Conservation (phyloP, 2,329 filamentous ascomycete genomes). For the Aspergillus novoparasiticus region DNA sequence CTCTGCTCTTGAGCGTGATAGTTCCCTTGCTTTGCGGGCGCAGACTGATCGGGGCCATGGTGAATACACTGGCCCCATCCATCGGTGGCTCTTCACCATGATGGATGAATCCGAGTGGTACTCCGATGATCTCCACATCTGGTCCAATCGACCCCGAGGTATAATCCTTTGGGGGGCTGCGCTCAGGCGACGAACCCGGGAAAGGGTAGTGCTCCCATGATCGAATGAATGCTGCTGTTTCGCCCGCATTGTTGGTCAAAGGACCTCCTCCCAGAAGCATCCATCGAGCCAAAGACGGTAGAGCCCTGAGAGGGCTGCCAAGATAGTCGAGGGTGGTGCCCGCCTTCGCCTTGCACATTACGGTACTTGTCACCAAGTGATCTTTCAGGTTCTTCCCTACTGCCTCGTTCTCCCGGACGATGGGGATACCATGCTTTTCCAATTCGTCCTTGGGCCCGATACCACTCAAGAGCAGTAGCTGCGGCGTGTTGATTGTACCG, state of each 20-base stretch:
- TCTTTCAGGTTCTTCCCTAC: constrained; percentile 25
- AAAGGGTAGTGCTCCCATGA: constrained; percentile 17
- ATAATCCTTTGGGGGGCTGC: constrained; percentile 7
- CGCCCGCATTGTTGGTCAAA: constrained; percentile 19
- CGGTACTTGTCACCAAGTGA: constrained; percentile 18
- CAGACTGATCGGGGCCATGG: constrained; percentile 13
- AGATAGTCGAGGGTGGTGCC: constrained; percentile 22
- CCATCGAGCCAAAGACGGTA: constrained; percentile 21
- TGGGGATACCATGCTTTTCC: constrained; percentile 34
- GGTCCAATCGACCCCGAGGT: constrained; percentile 14
- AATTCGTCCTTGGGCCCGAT: constrained; percentile 34
- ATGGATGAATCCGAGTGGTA: constrained; percentile 18
- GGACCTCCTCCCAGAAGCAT: constrained; percentile 18
- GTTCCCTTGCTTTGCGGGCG: constrained; percentile 22
- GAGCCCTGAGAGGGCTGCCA: constrained; percentile 10
- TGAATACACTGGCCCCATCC: constrained; percentile 14
- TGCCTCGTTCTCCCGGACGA: constrained; percentile 13
- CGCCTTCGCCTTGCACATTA: constrained; percentile 21
- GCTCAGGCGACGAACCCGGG: constrained; percentile 1
- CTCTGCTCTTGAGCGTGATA: constrained; percentile 18
- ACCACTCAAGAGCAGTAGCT: constrained; percentile 35
- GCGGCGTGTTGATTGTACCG: constrained; percentile 35
- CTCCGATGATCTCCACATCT: constrained; percentile 21
- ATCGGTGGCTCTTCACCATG: constrained; percentile 20
- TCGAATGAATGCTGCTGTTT: constrained; percentile 21